These are phyloP conservation scores for Neonectria neomacrospora DNA, from an alignment of 2,329 filamentous ascomycete species.

Conservation along the genomic window DNA sequence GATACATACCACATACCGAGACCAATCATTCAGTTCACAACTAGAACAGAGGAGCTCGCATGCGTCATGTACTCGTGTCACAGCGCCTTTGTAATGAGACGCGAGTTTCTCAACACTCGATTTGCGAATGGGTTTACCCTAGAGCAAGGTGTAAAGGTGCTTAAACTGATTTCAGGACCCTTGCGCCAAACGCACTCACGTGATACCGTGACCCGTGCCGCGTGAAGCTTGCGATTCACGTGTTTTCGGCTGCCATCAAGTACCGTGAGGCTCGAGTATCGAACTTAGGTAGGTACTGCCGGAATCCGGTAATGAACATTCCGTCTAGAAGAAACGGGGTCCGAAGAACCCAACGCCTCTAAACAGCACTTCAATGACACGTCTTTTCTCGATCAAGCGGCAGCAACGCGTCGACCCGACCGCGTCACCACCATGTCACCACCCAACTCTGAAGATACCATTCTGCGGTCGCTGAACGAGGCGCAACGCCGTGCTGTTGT, in stretches of 20 bases:
- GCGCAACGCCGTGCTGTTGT: conserved; percentile 68
- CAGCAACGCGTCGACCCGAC: conserved; percentile 35
- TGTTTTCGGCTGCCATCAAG: background rate
- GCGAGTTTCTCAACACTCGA: background rate
- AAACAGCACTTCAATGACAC: conserved; percentile 30
- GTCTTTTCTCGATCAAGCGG: conserved; percentile 10
- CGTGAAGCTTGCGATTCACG: background rate
- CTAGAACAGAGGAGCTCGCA: background rate
- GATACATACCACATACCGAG: background rate
- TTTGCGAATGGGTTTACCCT: background rate
- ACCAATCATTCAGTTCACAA: background rate
- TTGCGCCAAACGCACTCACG: background rate
- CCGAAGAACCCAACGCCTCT: conserved; percentile 5
- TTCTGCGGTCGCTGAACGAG: conserved; percentile 63
- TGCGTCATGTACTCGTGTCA: background rate
- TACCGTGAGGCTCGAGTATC: background rate
- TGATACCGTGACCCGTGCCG: background rate
- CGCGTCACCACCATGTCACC: conserved; percentile 44
- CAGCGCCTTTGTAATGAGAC: background rate
- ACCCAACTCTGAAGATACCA: conserved; percentile 42
- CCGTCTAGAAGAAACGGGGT: background rate
- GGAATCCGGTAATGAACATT: background rate
- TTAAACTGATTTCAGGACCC: background rate
- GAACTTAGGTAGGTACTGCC: background rate
- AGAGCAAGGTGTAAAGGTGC: background rate